phyloP scores from a whole-genome alignment of 2,329 filamentous ascomycete genomes.

The Pyricularia sp. region DNA sequence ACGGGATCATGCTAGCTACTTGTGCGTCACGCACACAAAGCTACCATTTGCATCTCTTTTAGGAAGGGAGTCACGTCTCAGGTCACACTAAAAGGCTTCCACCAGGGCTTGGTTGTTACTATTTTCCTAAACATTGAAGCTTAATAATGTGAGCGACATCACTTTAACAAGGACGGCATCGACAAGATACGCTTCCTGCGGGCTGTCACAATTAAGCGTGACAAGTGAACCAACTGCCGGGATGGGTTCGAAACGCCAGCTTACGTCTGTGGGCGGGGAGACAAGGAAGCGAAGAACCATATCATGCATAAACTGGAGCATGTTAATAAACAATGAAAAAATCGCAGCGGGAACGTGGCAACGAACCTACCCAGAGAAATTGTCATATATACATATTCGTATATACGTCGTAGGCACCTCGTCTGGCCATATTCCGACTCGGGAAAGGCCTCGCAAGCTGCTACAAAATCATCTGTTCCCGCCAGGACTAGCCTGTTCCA shows the following conservation, averaged over 20 bases:
- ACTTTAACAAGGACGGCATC: neutral
- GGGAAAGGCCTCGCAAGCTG: neutral
- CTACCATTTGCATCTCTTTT: too few relatives aligned
- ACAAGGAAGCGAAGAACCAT: neutral
- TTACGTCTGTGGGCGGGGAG: neutral
- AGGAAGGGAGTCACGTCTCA: too few relatives aligned
- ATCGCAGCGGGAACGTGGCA: neutral
- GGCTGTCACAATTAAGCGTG: neutral
- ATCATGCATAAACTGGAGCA: neutral
- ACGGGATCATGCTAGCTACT: too few relatives aligned
- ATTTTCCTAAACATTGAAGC: too few relatives aligned
- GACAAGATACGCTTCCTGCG: neutral
- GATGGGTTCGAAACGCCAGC: neutral
- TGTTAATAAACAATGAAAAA: neutral
- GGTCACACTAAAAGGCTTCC: too few relatives aligned
- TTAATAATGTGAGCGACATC: too few relatives aligned
- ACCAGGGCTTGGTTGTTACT: too few relatives aligned
- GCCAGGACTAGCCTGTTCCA: neutral
- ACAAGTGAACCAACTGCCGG: neutral
- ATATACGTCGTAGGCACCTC: too few relatives aligned
- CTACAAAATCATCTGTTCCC: neutral
- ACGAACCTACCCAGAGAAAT: neutral
- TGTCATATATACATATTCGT: neutral
- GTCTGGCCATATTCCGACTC: too few relatives aligned
- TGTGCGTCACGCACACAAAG: too few relatives aligned